A percentile compares a stretch with the other conserved stretches of the same genome.
phyloP scores from a whole-genome alignment of 495 filamentous ascomycete species.

The Apiosordaria backusii region DNA sequence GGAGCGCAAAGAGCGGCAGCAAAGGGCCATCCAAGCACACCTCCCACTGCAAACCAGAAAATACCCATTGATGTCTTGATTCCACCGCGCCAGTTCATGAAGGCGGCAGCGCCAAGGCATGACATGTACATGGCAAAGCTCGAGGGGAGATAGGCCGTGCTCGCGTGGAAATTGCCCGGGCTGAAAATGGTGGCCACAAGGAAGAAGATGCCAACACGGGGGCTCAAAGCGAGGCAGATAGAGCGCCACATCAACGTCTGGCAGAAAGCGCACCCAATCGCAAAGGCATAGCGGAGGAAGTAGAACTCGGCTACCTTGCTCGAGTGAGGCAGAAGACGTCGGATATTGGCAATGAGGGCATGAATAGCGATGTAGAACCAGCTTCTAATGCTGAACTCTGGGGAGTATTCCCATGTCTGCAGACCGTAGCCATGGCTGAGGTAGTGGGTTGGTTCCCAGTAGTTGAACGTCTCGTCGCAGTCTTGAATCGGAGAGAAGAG shows the following conservation, averaged over 20 bases:
- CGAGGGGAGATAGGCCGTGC: constrained; percentile 81
- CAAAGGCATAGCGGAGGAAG: constrained; percentile 70
- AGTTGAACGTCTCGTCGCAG: constrained; percentile 99
- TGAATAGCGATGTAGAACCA: constrained; percentile 93
- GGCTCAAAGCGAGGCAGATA: constrained; percentile 69
- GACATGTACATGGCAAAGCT: constrained; percentile 96
- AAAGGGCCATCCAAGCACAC: constrained; percentile 94
- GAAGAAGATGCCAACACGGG: constrained; percentile 79
- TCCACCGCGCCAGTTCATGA: constrained; percentile 78
- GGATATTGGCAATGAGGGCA: constrained; percentile 62
- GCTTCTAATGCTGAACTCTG: constrained; percentile 90
- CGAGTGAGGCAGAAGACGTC: constrained; percentile 57
- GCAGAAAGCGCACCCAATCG: constrained; percentile 69
- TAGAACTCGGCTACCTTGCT: constrained; percentile 76
- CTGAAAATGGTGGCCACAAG: constrained; percentile 69
- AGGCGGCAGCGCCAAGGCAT: constrained; percentile 80
- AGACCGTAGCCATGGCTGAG: constrained; percentile 87
- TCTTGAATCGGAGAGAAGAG: constrained; percentile 89
- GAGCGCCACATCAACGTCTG: constrained; percentile 76
- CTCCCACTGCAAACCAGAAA: constrained; percentile 88
- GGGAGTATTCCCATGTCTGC: constrained; percentile 99
- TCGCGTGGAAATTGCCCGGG: constrained; percentile 91
- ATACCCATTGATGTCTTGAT: constrained; percentile 76
- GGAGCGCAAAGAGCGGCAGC: constrained; percentile 78
- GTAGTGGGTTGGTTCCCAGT: constrained; percentile 98